Evolutionary conservation across 345 rosid species (phyloP), one percentile per base, ranked within the genome.

Genomic region (Lumnitzera racemosa): DNA sequence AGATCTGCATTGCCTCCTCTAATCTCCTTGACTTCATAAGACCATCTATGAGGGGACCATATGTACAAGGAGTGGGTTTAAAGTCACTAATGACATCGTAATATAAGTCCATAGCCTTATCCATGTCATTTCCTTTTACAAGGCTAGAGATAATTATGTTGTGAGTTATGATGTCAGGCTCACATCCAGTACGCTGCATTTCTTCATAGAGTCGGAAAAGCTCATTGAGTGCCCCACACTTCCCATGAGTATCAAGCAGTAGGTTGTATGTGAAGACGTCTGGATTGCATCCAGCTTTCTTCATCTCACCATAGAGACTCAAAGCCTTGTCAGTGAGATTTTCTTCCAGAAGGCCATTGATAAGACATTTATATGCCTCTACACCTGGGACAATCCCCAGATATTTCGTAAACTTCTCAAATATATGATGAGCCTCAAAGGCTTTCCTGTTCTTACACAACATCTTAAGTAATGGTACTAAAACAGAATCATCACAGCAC

Each of bases 31-130:
- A 69, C 79, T 87, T 92, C 20, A 72, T 52, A 49, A 92, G 90
- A 36, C 96, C 96, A 53, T 89, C 94, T 46, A 92, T 59, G 57
- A 92, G 83, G 3, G 94, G 96, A 27, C 94, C 96, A 51, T 82
- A 89, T n/a, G 98, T 89, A 68, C 89, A 85, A 29, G 80, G 84
- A 52, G 88, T 83, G 13, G 96, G 96, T 70, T 73, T 74, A 78
- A 89, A 83, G 57, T 81, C 88, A 62, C 72, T 85, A 59, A 81
- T 24, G 47, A 89, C 94, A 71, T 87, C 81, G 69, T 78, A 89
- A 74, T 72, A 89, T 53, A 85, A 63, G 68, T 85, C 83, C 71
- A 89, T 67, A 59, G 94, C 96, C 64, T 71, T 75, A 24, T 89
- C 89, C 46, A 92, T 67, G 61, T 58, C 58, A 56, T 81, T 72